Conservation (phyloP, 2,329 filamentous ascomycete species). For the Paraconiothyrium brasiliense region DNA sequence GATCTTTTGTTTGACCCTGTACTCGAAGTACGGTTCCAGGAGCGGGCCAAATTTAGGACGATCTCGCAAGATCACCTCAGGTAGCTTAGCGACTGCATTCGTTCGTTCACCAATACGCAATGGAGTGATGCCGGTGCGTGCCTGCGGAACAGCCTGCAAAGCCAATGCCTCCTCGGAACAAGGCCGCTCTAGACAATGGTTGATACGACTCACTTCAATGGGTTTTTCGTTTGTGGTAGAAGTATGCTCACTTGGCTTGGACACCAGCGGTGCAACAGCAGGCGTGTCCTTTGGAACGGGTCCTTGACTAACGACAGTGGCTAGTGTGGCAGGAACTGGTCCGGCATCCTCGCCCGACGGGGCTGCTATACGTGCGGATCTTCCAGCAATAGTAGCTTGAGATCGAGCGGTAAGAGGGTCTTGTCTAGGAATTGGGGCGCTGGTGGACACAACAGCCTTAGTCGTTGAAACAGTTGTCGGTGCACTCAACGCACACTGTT, state of each 20-base stretch:
- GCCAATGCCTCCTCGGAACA: neutral
- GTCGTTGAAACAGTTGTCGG: neutral
- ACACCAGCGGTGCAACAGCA: too few relatives aligned
- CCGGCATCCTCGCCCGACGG: neutral
- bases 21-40: conserved; percentile 37
- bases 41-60: neutral
- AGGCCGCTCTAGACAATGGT: too few relatives aligned
- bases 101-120: neutral
- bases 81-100: neutral
- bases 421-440: neutral
- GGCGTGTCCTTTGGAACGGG: too few relatives aligned
- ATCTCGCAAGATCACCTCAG: neutral
- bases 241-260: too few relatives aligned
- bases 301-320: neutral
- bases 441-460: neutral
- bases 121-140: neutral
- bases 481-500: neutral
- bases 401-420: neutral
- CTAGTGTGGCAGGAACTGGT: neutral
- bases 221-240: neutral
- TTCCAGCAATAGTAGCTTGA: neutral
- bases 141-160: neutral
- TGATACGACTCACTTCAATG: neutral
- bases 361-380: neutral
- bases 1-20: conserved; percentile 30